Evolutionary conservation across 2,329 filamentous ascomycete species (phyloP).

Genomic region (Plectosphaerella sp.): DNA sequence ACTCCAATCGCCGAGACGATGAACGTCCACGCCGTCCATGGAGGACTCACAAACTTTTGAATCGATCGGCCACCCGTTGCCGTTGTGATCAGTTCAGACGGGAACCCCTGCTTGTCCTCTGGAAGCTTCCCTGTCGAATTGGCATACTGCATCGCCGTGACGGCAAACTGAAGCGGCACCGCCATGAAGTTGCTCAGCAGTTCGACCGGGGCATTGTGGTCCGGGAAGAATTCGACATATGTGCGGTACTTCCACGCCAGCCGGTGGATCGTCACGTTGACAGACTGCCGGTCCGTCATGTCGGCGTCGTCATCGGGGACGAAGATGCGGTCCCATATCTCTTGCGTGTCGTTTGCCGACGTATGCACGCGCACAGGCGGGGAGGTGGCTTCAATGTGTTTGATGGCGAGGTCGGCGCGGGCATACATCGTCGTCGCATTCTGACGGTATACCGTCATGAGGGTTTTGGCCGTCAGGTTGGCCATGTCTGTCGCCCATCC

Average conservation of each 20-base stretch:
- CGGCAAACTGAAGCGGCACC: slow-evolving; percentile 13
- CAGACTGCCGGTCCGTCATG: slow-evolving; percentile 8
- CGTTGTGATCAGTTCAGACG: slow-evolving; percentile 7
- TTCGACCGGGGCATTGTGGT: slow-evolving; percentile 10
- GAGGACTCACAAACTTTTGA: slow-evolving; percentile 9
- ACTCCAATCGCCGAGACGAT: slow-evolving; percentile 5
- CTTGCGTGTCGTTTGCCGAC: slow-evolving; percentile 7
- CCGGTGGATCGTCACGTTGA: slow-evolving; percentile 10
- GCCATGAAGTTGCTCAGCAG: slow-evolving; percentile 14
- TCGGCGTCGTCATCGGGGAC: slow-evolving; percentile 6
- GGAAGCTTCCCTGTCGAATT: slow-evolving; percentile 12
- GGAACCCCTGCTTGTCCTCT: slow-evolving; percentile 8
- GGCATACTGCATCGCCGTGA: slow-evolving; percentile 12
- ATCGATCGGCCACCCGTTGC: slow-evolving; percentile 12
- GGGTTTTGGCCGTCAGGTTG: slow-evolving; percentile 8
- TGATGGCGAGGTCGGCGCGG: slow-evolving; percentile 12
- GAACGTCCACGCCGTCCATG: slow-evolving; percentile 15
- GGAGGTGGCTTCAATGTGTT: slow-evolving; percentile 8
- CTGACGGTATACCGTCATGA: slow-evolving; percentile 13
- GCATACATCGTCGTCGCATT: slow-evolving; percentile 12
- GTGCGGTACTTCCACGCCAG: slow-evolving; percentile 16
- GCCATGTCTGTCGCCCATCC: slow-evolving; percentile 6
- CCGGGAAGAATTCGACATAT: slow-evolving; percentile 13
- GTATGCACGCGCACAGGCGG: slow-evolving; percentile 4
- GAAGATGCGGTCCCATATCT: slow-evolving; percentile 10